Evolutionary conservation across 306 rosid genomes (phyloP), one percentile per base, ranked within the genome.

Genomic region (Fragaria vesca): DNA sequence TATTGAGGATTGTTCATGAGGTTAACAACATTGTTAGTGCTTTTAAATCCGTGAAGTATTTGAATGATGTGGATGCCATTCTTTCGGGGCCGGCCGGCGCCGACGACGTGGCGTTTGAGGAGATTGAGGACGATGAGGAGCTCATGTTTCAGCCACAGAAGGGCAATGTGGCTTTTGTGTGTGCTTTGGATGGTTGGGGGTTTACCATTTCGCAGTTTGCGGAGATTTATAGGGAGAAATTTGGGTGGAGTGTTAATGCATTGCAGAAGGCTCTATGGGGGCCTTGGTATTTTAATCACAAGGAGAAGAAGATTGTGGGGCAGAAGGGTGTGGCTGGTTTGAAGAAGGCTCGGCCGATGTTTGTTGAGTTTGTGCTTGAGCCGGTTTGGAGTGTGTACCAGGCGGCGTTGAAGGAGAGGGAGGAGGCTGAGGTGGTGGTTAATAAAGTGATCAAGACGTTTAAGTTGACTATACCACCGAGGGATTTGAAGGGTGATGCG

Each of bases 111-210:
- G 76, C 65, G 5, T 69, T 66, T 18, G 91, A 89, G 74, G 76
- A 80, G 58, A 78, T 88, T 9, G 94, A 90, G 81, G 93, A 94
- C 1, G 98, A 91, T 5, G 90, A 92, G 12, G 97, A 89, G 63
- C 97, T 92, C 46, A 87, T 85, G 1, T 94, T 94, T 78, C 96
- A 86, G 69, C 98, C 97, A 2, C 96, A 92, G 86, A 91, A 83
- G 54, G 98, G 96, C 62, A 92, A 92, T 72, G 98, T 92, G 15
- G 92, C 87, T 0, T 94, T 92, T 71, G 98, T 87, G 10, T 91
- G 98, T 50, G 98, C 96, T 0, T 79, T 94, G 40, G 98, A 94
- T 55, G 97, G 97, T 7, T 94, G 98, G 98, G 98, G 98, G 2
- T 94, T 94, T 73, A 79, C 93, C 28, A 65, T 94, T 72, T 81